phyloP scores from a whole-genome alignment of 2,329 filamentous ascomycete genomes.

The Sporothrix schenckii region DNA sequence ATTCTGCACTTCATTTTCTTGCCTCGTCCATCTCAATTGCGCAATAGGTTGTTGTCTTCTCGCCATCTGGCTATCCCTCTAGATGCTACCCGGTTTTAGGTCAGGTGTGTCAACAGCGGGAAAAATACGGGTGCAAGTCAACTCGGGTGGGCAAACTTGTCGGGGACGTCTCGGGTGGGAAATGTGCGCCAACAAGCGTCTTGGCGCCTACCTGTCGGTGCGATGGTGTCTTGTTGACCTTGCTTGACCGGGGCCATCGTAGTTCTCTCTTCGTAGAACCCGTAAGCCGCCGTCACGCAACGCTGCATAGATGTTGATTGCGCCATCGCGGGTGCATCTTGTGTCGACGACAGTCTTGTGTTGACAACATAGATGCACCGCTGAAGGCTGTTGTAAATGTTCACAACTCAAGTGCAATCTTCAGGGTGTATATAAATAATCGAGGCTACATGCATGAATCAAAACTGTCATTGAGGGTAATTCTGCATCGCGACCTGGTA shows the following conservation, averaged over 20 bases:
- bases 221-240: conserved; percentile 14
- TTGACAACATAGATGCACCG: neutral
- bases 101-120: neutral
- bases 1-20: neutral
- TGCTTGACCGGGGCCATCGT: neutral
- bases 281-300: neutral
- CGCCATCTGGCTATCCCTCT: neutral
- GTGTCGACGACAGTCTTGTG: neutral
- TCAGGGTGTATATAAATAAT: conserved; percentile 5
- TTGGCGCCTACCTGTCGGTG: too few relatives aligned
- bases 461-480: too few relatives aligned
- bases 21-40: neutral
- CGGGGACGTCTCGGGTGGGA: neutral
- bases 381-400: neutral
- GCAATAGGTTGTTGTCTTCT: neutral
- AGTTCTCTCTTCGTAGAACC: too few relatives aligned
- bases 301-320: neutral
- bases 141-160: neutral
- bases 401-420: too few relatives aligned
- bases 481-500: too few relatives aligned
- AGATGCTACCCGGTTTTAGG: neutral
- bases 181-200: too few relatives aligned
- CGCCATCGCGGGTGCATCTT: conserved; percentile 22
- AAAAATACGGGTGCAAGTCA: neutral
- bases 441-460: neutral